phyloP scores from a whole-genome alignment of 2,329 filamentous ascomycete species.

The Calonectria fujianensis region DNA sequence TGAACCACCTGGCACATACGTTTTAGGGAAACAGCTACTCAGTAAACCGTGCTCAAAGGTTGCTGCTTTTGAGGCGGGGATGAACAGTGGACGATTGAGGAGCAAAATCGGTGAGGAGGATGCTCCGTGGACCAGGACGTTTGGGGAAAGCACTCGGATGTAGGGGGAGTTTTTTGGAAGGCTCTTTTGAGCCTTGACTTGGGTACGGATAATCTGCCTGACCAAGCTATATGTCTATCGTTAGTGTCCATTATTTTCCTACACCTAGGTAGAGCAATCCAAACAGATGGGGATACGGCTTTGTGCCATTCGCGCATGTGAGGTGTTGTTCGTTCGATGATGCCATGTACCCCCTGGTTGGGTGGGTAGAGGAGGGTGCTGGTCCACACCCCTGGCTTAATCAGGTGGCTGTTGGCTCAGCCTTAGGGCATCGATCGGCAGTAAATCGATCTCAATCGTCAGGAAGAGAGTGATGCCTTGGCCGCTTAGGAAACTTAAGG shows the following conservation, averaged over 20 bases:
- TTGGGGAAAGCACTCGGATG: slow-evolving; percentile 4
- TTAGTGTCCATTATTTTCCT: slow-evolving; percentile 22
- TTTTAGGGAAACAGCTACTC: background rate
- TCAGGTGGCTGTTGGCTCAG: background rate
- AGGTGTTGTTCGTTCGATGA: background rate
- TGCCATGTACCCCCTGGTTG: background rate
- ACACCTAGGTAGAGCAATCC: slow-evolving; percentile 34
- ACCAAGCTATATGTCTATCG: slow-evolving; percentile 6
- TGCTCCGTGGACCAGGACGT: slow-evolving; percentile 42
- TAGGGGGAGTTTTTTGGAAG: slow-evolving; percentile 7
- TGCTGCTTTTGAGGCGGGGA: slow-evolving; percentile 18
- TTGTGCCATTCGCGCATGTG: background rate
- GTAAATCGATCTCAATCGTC: slow-evolving; percentile 14
- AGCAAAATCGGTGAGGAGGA: slow-evolving; percentile 55
- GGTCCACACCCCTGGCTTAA: background rate
- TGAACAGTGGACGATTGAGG: slow-evolving; percentile 36
- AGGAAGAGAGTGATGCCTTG: background rate
- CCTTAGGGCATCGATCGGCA: slow-evolving; percentile 6
- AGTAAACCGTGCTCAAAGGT: background rate
- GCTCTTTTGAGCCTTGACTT: slow-evolving; percentile 8
- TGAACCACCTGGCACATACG: slow-evolving; percentile 4
- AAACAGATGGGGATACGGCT: slow-evolving; percentile 23
- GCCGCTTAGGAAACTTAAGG: background rate
- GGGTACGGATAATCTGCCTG: slow-evolving; percentile 25
- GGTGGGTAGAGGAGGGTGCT: background rate